These are phyloP conservation scores for Gossypium bickii DNA, from an alignment of 345 rosid genomes.

Conservation along the genomic window DNA sequence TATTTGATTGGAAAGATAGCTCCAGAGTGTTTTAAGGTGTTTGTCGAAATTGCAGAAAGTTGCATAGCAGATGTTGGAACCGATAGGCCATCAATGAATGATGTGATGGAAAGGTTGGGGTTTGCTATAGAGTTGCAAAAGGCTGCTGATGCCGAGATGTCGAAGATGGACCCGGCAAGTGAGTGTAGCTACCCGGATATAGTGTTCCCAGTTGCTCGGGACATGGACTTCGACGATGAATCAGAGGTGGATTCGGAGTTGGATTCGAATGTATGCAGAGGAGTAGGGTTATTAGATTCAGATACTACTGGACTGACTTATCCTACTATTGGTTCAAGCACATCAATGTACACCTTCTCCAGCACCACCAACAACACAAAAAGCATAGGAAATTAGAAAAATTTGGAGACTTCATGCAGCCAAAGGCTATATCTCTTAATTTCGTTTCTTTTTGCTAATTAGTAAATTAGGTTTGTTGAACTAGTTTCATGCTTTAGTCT, in stretches of 20 bases:
- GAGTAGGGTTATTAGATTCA: background rate
- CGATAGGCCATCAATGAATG: constrained; percentile 28
- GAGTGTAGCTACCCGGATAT: constrained; percentile 4
- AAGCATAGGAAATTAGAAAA: background rate
- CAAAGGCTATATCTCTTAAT: no score
- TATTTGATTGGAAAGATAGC: constrained; percentile 10
- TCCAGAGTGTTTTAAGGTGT: constrained; percentile 16
- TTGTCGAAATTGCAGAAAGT: constrained; percentile 15
- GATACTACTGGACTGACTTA: background rate
- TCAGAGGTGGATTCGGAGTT: background rate
- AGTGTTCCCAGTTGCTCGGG: constrained; percentile 2
- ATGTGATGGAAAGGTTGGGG: constrained; percentile 18
- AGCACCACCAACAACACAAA: background rate
- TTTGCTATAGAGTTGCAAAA: constrained; percentile 28
- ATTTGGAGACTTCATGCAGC: background rate
- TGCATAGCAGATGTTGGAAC: constrained; percentile 17
- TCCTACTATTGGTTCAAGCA: background rate
- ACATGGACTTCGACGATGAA: background rate
- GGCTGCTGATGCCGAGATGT: constrained; percentile 5
- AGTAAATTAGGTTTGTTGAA: background rate
- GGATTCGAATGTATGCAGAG: background rate
- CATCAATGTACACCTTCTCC: background rate
- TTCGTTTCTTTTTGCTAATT: background rate
- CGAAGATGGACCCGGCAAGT: background rate
- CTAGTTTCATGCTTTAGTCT: no score